Evolutionary conservation across 176 grass and related monocot species (phyloP).

Genomic region (Cocos nucifera): DNA sequence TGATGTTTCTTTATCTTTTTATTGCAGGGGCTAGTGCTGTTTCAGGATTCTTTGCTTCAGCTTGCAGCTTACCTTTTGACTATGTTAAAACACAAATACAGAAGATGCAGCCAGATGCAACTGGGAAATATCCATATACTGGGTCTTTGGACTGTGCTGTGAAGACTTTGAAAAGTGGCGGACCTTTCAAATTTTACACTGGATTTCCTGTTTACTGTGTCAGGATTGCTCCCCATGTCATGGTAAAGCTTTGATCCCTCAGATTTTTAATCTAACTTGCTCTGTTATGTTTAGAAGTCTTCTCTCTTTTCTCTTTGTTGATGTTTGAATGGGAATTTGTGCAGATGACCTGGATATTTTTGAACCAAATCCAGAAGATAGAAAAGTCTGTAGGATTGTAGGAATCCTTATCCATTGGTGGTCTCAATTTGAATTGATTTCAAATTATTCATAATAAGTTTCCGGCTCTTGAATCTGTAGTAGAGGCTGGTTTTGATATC

Average conservation of each 20-base stretch:
- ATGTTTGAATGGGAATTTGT: constrained; percentile 18
- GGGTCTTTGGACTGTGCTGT: constrained; percentile 78
- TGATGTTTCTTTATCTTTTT: neutral
- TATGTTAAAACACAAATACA: constrained; percentile 97
- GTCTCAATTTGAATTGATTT: no score
- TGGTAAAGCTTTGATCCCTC: constrained; percentile 34
- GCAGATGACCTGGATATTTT: constrained; percentile 97
- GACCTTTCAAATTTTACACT: constrained; percentile 92
- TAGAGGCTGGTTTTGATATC: no score
- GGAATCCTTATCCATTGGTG: no score
- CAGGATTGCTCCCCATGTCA: constrained; percentile 87
- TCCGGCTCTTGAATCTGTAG: no score
- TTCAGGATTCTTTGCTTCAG: constrained; percentile 85
- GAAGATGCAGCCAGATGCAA: constrained; percentile 94
- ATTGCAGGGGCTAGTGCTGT: constrained; percentile 77
- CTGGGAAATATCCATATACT: constrained; percentile 80
- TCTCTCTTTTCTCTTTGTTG: neutral
- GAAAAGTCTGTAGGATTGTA: constrained; percentile 54
- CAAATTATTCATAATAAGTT: no score
- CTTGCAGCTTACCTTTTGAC: constrained; percentile 95
- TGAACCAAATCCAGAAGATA: constrained; percentile 84
- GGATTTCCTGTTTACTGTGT: constrained; percentile 91
- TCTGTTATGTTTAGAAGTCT: no score
- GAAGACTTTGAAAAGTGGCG: constrained; percentile 76
- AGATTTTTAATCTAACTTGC: neutral